Evolutionary conservation across 2,329 filamentous ascomycete species (phyloP).

Genomic region (Aotearoamyces nothofagi): DNA sequence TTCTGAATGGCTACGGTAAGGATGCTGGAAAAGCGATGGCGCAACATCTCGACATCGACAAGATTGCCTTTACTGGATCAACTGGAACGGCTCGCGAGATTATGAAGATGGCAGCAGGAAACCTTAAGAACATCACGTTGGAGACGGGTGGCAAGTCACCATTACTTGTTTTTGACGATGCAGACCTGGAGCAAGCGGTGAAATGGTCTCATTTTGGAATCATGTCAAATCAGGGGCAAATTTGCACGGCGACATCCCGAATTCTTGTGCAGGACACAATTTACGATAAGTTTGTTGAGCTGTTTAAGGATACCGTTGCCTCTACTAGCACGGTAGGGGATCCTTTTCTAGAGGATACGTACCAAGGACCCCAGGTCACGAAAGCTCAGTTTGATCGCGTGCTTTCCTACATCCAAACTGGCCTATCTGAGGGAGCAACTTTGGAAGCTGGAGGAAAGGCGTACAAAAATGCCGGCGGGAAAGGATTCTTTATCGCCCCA

Average conservation of each 20-base stretch:
- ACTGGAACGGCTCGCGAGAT: conserved; percentile 56
- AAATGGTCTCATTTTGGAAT: conserved; percentile 48
- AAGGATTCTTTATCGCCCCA: conserved; percentile 48
- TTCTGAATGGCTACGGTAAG: conserved; percentile 56
- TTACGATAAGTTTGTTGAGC: conserved; percentile 46
- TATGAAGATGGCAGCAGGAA: conserved; percentile 51
- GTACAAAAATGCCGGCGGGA: conserved; percentile 35
- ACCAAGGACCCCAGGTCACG: conserved; percentile 62
- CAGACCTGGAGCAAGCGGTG: conserved; percentile 51
- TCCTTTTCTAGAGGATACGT: conserved; percentile 52
- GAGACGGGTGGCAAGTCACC: conserved; percentile 55
- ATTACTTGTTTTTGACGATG: conserved; percentile 48
- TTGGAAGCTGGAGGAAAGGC: conserved; percentile 47
- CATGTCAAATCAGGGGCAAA: conserved; percentile 47
- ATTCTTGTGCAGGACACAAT: conserved; percentile 47
- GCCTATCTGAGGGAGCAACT: conserved; percentile 56
- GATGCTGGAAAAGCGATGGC: conserved; percentile 53
- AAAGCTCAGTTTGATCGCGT: conserved; percentile 57
- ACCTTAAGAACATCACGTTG: conserved; percentile 49
- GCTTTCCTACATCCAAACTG: conserved; percentile 52
- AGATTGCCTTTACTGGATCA: conserved; percentile 67
- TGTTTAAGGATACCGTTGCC: conserved; percentile 42
- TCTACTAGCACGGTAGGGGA: conserved; percentile 58
- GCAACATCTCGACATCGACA: conserved; percentile 53
- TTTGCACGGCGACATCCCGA: conserved; percentile 49